Base-by-base conservation (phyloP, 306 rosid species). In the Phaseolus lunatus region DNA sequence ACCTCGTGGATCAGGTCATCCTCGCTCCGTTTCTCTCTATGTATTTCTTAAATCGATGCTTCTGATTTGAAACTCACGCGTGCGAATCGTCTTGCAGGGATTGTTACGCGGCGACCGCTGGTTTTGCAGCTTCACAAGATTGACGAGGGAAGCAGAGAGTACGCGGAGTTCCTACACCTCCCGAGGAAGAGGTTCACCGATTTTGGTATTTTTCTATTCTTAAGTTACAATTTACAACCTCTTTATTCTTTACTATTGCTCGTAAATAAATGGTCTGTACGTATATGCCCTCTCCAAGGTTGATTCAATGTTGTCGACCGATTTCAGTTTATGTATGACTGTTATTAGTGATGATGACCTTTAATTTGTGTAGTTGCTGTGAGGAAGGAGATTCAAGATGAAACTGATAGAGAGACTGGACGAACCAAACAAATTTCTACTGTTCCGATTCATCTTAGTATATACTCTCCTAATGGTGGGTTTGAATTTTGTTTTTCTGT, bases 381-480 rank as follows among this genome's bases (percentile, higher is more conserved):
- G 82, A 92, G 98, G 74, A 94, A 92, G 89, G 98, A 94, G 83
- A 94, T 94, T 81, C 79, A 84, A 71, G 98, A 94, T n/a, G 98
- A 94, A 87, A 94, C 98, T 2, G 98, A 94, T 71, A 90, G 98
- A 85, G 97, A 92, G 85, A 94, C 98, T 6, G 98, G 98, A 44
- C 92, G 93, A 45, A 18, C 59, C 78, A 94, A 90, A 85, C 92
- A 87, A 76, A 94, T 94, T 72, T 94, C 98, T 5, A 90, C 80
- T 69, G 96, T 94, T 43, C 98, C 98, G 8, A 94, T 94, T 89
- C 98, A 94, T 85, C 96, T 94, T 53, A 94, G 98, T 78, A 94
- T 94, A 77, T 89, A 84, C 81, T 94, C 98, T 77, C 98, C 98
- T 19, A 84, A 82, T 73, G 98, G 98, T 94, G 85, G 52, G 90